These are phyloP conservation scores for Tolypocladium capitatum DNA, from an alignment of 2,329 filamentous ascomycete species.

Conservation along the genomic window DNA sequence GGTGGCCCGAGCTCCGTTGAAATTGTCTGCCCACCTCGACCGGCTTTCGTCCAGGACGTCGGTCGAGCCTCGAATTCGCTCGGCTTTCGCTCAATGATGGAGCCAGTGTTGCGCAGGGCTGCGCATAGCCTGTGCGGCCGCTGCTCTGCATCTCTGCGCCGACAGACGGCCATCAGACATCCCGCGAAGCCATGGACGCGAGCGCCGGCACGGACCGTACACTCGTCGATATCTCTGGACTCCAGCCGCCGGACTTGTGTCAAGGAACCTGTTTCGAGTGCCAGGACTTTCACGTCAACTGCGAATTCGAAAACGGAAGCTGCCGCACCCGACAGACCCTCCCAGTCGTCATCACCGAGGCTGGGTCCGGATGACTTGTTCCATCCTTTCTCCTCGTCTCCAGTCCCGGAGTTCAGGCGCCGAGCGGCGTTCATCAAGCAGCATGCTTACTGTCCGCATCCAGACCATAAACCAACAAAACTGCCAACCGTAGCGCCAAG, in stretches of 20 bases:
- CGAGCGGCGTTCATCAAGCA: conserved; percentile 85
- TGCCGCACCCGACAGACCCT: conserved; percentile 9
- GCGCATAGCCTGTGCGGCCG: conserved; percentile 26
- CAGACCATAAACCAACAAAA: conserved; percentile 67
- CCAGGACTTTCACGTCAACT: conserved; percentile 19
- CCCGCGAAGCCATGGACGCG: conserved; percentile 13
- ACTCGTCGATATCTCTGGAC: conserved; percentile 11
- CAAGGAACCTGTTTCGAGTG: conserved; percentile 5
- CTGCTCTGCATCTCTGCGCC: conserved; percentile 22
- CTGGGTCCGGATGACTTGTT: conserved; percentile 74
- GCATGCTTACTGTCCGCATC: conserved; percentile 88
- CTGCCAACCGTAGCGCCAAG: conserved; percentile 51
- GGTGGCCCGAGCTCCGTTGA: conserved; percentile 17
- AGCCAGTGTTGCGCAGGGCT: conserved; percentile 26
- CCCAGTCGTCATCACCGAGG: conserved; percentile 12
- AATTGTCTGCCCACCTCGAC: background rate
- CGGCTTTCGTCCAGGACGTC: background rate
- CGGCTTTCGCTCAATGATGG: conserved; percentile 15
- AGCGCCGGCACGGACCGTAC: conserved; percentile 15
- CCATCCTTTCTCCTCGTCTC: conserved; percentile 81
- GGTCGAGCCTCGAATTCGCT: background rate
- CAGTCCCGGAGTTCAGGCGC: conserved; percentile 73
- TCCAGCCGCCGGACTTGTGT: conserved; percentile 6
- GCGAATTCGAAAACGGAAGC: conserved; percentile 13
- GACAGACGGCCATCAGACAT: conserved; percentile 13